Percentiles rank a stretch among this genome's conserved stretches.
phyloP scores from a whole-genome alignment of 352 stramenopile genomes.

The Peronospora belbahrii region DNA sequence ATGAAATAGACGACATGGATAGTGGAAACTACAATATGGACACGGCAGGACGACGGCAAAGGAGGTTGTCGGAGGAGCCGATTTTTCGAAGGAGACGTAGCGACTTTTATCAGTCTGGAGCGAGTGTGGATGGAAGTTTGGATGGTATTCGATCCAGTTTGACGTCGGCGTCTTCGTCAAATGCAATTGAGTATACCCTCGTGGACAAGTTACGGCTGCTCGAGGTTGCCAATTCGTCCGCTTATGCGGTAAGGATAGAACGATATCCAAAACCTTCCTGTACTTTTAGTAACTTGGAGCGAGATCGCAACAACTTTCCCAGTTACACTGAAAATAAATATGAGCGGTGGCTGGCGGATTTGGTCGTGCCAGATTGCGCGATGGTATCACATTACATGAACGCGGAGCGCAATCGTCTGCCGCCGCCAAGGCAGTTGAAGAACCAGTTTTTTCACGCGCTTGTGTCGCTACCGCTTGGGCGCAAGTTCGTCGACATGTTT shows the following conservation, averaged over 20 bases:
- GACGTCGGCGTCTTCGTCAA: constrained; percentile 39
- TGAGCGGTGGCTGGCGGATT: constrained; percentile 59
- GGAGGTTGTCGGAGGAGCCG: constrained; percentile 41
- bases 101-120: constrained; percentile 31
- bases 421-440: constrained; percentile 57
- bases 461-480: constrained; percentile 60
- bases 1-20: constrained; percentile 22
- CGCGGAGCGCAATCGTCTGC: constrained; percentile 28
- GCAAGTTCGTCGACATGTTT: constrained; percentile 53
- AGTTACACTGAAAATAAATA: constrained; percentile 65
- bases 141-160: constrained; percentile 53
- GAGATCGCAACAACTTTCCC: constrained; percentile 35
- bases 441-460: constrained; percentile 62
- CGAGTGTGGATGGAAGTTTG: constrained; percentile 36
- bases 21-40: constrained; percentile 26
- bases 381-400: constrained; percentile 44
- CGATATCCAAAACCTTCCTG: constrained; percentile 65
- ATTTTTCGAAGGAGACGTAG: constrained; percentile 51
- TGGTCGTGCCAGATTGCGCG: constrained; percentile 51
- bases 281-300: constrained; percentile 64
- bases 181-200: constrained; percentile 48
- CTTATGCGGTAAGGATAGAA: constrained; percentile 72
- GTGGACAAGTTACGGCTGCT: constrained; percentile 64
- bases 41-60: constrained; percentile 8
- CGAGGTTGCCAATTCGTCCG: constrained; percentile 61